Evolutionary conservation across 208 protist genomes (phyloP).

Genomic region (Phytomonas francai): DNA sequence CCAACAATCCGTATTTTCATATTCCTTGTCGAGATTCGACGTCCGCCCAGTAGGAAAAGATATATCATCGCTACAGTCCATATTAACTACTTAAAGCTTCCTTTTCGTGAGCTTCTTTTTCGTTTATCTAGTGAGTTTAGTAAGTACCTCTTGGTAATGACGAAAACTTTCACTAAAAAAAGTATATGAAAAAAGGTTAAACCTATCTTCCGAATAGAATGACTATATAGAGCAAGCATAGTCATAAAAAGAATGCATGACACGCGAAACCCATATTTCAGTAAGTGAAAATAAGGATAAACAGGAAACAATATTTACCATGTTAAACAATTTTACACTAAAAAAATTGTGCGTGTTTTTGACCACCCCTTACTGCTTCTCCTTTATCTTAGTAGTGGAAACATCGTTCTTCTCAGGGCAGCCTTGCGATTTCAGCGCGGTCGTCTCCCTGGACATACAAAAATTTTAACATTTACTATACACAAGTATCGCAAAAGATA

Average conservation of each 20-base stretch:
- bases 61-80: not conserved
- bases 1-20: constrained; percentile 24
- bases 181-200: not conserved
- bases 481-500: not conserved
- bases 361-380: not conserved
- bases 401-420: not conserved
- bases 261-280: not conserved
- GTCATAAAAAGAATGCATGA: not conserved
- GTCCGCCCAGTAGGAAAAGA: not conserved
- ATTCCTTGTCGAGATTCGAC: not conserved
- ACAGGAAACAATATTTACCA: not conserved
- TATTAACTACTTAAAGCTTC: not conserved
- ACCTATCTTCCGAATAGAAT: not conserved
- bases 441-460: not conserved
- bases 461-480: not conserved
- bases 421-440: not conserved
- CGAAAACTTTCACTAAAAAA: not conserved
- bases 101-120: not conserved
- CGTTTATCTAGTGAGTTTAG: not conserved
- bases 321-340: not conserved
- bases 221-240: not conserved
- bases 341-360: not conserved
- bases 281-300: not conserved
- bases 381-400: not conserved
- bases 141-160: not conserved